A percentile compares a stretch with the other conserved stretches of the same genome.
Conservation (phyloP, 2,329 filamentous ascomycete species). For the Cladosporium cucumerinum region DNA sequence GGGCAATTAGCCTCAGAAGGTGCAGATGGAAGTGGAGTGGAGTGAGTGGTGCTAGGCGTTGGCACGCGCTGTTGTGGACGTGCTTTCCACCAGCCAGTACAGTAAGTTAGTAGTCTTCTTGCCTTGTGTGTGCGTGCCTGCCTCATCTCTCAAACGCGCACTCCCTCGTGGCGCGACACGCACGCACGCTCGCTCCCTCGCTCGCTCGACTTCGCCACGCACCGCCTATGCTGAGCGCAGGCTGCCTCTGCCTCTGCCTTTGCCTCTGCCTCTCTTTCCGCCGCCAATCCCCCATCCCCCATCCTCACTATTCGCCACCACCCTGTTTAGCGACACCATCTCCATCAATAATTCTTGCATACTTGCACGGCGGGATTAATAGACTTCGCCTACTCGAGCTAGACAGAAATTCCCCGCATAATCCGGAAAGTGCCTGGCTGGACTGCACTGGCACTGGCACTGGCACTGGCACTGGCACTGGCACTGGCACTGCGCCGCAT, state of each 20-base stretch:
- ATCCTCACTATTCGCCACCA: no score
- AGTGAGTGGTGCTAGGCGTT: not conserved
- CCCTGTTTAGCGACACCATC: not conserved
- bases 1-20: not conserved
- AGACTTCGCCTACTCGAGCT: slow-evolving; percentile 9
- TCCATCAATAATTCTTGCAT: not conserved
- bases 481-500: slow-evolving; percentile 13
- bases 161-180: slow-evolving; percentile 11
- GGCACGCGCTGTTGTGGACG: not conserved
- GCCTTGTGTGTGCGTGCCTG: no score
- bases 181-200: no score
- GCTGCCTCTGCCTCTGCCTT: not conserved
- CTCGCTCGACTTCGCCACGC: not conserved
- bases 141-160: not conserved
- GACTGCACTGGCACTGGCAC: no score
- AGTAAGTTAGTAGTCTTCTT: no score
- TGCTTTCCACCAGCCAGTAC: no score
- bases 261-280: not conserved
- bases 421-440: slow-evolving; percentile 10
- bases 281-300: no score
- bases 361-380: not conserved
- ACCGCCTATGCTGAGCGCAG: not conserved
- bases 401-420: not conserved
- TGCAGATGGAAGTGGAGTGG: not conserved
- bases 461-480: no score